Conservation (phyloP, 139 green algal species). For the Coelastrella sp. region DNA sequence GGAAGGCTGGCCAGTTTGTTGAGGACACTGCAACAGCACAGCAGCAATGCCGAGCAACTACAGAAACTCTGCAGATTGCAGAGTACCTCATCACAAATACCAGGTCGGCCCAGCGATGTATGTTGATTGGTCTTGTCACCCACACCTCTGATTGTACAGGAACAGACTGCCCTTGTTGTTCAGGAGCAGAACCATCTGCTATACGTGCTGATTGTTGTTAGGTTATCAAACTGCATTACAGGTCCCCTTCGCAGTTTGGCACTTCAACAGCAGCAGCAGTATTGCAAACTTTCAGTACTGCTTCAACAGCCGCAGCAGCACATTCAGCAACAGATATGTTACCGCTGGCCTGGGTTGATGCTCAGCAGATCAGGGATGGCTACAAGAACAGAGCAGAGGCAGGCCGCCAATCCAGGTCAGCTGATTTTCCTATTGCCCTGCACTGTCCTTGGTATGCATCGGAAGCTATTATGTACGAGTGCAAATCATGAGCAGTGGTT, state of each 20-base stretch:
- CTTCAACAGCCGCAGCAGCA: neutral
- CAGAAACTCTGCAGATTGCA: no score
- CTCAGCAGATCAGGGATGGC: neutral
- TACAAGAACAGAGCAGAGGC: slow-evolving; percentile 26
- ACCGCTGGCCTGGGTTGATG: neutral
- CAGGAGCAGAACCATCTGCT: no score
- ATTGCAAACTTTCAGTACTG: neutral
- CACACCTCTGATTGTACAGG: no score
- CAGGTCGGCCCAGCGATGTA: neutral
- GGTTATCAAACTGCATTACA: no score
- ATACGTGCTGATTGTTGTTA: no score
- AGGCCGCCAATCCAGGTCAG: slow-evolving; percentile 36
- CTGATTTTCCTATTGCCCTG: no score
- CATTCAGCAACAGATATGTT: neutral
- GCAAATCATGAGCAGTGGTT: no score
- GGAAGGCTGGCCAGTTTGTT: neutral
- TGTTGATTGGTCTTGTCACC: neutral
- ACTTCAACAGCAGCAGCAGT: neutral
- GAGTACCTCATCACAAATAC: neutral
- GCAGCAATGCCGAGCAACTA: neutral
- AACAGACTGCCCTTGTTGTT: neutral
- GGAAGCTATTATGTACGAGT: no score
- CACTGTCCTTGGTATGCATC: no score
- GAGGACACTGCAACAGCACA: neutral
- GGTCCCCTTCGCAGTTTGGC: no score